A percentile compares a stretch with the other conserved stretches of the same genome.
Evolutionary conservation across 2,329 filamentous ascomycete genomes (phyloP).

Genomic region (Colletotrichum musae): DNA sequence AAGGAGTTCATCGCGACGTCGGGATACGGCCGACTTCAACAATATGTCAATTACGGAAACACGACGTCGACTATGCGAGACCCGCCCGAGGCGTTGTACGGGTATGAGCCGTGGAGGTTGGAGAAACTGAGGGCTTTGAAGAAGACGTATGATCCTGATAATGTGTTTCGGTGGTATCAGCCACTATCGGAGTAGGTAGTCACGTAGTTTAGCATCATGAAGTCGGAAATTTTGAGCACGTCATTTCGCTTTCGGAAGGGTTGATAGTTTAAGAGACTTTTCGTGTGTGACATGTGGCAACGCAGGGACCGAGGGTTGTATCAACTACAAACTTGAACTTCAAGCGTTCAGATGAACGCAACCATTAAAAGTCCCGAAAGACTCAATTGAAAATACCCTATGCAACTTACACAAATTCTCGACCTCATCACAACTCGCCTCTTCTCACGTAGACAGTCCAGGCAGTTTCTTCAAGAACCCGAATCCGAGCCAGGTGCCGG

Average conservation of each 20-base stretch:
- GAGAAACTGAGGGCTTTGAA: conserved; percentile 51
- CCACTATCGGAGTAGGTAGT: conserved; percentile 18
- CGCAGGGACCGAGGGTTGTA: too few species aligned
- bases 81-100: conserved; percentile 46
- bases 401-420: too few species aligned
- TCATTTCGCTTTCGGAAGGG: neutral
- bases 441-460: too few species aligned
- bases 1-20: conserved; percentile 51
- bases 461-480: too few species aligned
- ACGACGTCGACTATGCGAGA: conserved; percentile 49
- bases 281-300: neutral
- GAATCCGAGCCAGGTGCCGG: too few species aligned
- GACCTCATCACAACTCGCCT: neutral
- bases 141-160: conserved; percentile 51
- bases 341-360: neutral
- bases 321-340: neutral
- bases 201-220: neutral
- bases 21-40: conserved; percentile 35
- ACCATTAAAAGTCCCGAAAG: neutral
- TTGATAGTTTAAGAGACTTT: neutral
- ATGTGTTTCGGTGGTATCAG: conserved; percentile 49
- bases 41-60: conserved; percentile 49
- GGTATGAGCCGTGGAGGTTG: conserved; percentile 41
- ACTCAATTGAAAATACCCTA: too few species aligned
- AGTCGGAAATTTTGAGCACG: neutral